Evolutionary conservation across 2,329 filamentous ascomycete species (phyloP).

Genomic region (Microcyclospora pomicola): DNA sequence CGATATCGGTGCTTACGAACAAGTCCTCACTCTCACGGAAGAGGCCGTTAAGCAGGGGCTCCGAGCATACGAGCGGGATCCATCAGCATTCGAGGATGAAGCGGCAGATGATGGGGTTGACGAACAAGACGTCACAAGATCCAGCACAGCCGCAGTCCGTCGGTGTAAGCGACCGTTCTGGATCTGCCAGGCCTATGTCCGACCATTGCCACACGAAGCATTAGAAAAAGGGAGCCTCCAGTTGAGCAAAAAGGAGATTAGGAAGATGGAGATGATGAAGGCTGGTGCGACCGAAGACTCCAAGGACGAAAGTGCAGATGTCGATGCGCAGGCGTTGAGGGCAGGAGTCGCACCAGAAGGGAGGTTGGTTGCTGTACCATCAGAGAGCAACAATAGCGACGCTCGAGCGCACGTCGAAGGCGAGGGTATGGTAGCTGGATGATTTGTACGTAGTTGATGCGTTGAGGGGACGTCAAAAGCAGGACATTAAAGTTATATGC

Average conservation of each 20-base stretch:
- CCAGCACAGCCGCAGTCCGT: conserved; percentile 46
- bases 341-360: no score
- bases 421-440: no score
- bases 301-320: no score
- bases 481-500: no score
- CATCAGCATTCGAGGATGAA: conserved; percentile 21
- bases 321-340: no score
- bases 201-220: conserved; percentile 79
- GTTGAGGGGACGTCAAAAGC: no score
- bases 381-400: no score
- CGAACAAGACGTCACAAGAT: conserved; percentile 15
- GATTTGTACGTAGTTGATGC: no score
- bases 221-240: conserved; percentile 22
- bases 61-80: conserved; percentile 45
- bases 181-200: conserved; percentile 76
- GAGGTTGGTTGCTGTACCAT: no score
- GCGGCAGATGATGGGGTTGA: conserved; percentile 4
- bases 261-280: conserved; percentile 8
- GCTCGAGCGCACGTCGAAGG: no score
- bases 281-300: no score
- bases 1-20: conserved; percentile 64
- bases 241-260: conserved; percentile 20
- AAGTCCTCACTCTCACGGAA: conserved; percentile 63
- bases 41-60: conserved; percentile 58
- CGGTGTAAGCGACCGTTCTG: conserved; percentile 74